phyloP scores from a whole-genome alignment of 2,329 filamentous ascomycete species.

The Dothiorella sarmentorum region DNA sequence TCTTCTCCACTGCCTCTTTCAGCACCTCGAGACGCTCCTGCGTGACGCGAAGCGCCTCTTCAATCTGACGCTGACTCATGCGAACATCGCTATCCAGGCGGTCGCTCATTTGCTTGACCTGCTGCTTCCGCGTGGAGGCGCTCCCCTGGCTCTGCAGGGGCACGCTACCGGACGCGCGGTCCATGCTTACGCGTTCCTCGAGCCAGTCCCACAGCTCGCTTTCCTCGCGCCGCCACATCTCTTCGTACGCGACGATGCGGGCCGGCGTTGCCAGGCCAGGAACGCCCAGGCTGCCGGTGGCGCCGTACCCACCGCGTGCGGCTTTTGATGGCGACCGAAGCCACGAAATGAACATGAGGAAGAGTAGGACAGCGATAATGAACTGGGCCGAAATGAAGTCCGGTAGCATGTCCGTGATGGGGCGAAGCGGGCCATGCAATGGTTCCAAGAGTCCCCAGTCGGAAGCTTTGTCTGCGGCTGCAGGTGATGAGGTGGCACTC shows the following conservation, averaged over 20 bases:
- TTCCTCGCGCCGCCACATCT: slow-evolving; percentile 87
- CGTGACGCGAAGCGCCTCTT: slow-evolving; percentile 78
- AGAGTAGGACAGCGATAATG: slow-evolving; percentile 69
- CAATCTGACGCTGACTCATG: slow-evolving; percentile 71
- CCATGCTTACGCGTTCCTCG: slow-evolving; percentile 77
- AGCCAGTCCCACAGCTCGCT: slow-evolving; percentile 91
- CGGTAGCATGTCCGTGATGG: slow-evolving; percentile 64
- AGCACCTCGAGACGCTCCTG: slow-evolving; percentile 78
- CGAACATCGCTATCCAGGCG: slow-evolving; percentile 51
- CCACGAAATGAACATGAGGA: slow-evolving; percentile 62
- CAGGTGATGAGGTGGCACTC: slow-evolving; percentile 19
- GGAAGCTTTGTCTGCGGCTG: slow-evolving; percentile 30
- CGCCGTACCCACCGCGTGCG: slow-evolving; percentile 20
- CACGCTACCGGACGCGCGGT: slow-evolving; percentile 42
- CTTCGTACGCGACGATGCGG: slow-evolving; percentile 79
- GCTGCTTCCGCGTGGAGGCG: slow-evolving; percentile 26
- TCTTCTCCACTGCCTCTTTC: slow-evolving; percentile 63
- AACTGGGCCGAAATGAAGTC: slow-evolving; percentile 74
- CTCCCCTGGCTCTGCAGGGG: neutral
- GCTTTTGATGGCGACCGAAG: slow-evolving; percentile 52
- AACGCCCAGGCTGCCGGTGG: slow-evolving; percentile 2
- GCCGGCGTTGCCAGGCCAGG: slow-evolving; percentile 53
- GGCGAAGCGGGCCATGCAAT: slow-evolving; percentile 64
- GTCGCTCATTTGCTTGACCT: slow-evolving; percentile 51
- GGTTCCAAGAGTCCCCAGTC: slow-evolving; percentile 81